Evolutionary conservation across 768 basidiomycete genomes (phyloP).

Genomic region (Psilocybe tampanensis): DNA sequence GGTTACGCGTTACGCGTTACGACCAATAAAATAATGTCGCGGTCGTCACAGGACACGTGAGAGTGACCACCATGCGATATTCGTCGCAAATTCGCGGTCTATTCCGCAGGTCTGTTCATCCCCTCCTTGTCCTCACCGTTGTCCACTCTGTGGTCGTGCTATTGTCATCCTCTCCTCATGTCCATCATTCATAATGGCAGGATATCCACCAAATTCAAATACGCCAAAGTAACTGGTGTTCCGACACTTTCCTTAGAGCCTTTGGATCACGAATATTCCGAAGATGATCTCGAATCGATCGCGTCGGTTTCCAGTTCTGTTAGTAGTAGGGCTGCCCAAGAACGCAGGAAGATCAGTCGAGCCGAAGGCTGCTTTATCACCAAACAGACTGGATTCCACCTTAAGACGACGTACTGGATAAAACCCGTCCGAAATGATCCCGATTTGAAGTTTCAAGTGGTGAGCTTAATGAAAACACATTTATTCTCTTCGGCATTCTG

Average conservation of each 20-base stretch:
- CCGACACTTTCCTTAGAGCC: background rate
- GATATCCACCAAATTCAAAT: background rate
- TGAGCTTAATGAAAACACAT: background rate
- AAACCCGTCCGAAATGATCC: constrained; percentile 9
- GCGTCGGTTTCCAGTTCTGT: background rate
- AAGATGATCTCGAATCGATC: background rate
- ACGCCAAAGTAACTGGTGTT: background rate
- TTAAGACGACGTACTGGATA: constrained; percentile 9
- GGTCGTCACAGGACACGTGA: too few species aligned
- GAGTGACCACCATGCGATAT: too few species aligned
- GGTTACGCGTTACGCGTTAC: too few species aligned
- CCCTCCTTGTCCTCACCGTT: too few species aligned
- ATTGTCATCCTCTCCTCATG: too few species aligned
- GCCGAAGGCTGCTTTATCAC: constrained; percentile 11
- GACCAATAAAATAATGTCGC: too few species aligned
- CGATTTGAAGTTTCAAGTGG: background rate
- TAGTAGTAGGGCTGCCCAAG: background rate
- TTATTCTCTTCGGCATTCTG: background rate
- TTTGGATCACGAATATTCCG: background rate
- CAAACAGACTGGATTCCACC: constrained; percentile 4
- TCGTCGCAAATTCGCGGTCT: too few species aligned
- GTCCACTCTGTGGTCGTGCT: too few species aligned
- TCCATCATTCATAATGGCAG: constrained; percentile 3
- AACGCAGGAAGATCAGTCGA: constrained; percentile 5
- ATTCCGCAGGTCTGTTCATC: too few species aligned